A percentile compares a stretch with the other conserved stretches of the same genome.
Conservation (phyloP, 495 filamentous ascomycete genomes). For the Aspergillus taichungensis region DNA sequence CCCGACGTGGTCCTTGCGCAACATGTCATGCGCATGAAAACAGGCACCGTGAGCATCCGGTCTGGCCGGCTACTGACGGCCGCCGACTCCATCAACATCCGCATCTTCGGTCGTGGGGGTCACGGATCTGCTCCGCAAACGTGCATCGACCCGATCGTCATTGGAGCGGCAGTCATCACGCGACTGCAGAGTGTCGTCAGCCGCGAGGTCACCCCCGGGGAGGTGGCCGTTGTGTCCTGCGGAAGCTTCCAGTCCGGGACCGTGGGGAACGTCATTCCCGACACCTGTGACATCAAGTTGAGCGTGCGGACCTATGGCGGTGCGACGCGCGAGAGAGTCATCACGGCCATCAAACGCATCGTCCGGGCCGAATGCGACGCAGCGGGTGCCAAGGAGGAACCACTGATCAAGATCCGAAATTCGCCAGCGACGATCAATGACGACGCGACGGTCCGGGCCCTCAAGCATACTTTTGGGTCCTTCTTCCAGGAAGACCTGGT, state of each 20-base stretch:
- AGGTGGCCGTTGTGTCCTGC: slow-evolving; percentile 47
- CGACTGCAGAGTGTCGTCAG: slow-evolving; percentile 48
- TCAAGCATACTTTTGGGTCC: slow-evolving; percentile 31
- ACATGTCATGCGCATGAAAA: slow-evolving; percentile 44
- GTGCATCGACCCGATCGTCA: slow-evolving; percentile 49
- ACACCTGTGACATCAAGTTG: slow-evolving; percentile 39
- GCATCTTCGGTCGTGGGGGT: slow-evolving; percentile 42
- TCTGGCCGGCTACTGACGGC: slow-evolving; percentile 23
- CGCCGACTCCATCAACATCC: slow-evolving; percentile 34
- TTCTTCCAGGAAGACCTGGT: slow-evolving; percentile 33
- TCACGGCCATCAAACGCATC: slow-evolving; percentile 40
- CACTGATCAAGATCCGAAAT: slow-evolving; percentile 27
- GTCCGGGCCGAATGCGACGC: slow-evolving; percentile 47
- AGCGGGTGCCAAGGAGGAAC: slow-evolving; percentile 27
- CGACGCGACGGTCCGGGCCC: slow-evolving; percentile 22
- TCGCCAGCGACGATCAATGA: slow-evolving; percentile 49
- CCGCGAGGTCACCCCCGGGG: slow-evolving; percentile 42
- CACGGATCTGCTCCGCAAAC: slow-evolving; percentile 44
- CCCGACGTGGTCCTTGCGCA: slow-evolving; percentile 51
- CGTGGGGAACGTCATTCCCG: slow-evolving; percentile 46
- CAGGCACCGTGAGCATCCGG: slow-evolving; percentile 29
- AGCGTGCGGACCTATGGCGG: slow-evolving; percentile 36
- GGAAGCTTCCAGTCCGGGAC: slow-evolving; percentile 43
- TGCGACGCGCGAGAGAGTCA: slow-evolving; percentile 31
- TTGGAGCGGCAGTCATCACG: slow-evolving; percentile 42